Percentiles rank a stretch among this genome's conserved stretches.
phyloP scores from a whole-genome alignment of 208 protist genomes.

The Trypanosoma lewisi region DNA sequence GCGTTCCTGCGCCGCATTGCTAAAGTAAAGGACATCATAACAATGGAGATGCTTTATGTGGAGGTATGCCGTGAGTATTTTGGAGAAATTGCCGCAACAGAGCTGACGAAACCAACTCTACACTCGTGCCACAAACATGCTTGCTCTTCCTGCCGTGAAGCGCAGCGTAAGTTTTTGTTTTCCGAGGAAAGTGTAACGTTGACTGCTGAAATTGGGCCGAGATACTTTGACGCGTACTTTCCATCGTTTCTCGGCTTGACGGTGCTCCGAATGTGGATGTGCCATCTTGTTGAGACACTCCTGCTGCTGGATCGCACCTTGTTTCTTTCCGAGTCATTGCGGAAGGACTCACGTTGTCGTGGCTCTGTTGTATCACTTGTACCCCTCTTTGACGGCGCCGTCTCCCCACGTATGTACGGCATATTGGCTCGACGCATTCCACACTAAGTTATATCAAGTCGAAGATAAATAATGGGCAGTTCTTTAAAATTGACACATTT shows the following conservation, averaged over 20 bases:
- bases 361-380: slow-evolving; percentile 69
- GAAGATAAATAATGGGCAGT: background rate
- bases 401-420: slow-evolving; percentile 85
- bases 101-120: slow-evolving; percentile 27
- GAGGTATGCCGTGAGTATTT: slow-evolving; percentile 57
- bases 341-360: slow-evolving; percentile 19
- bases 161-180: slow-evolving; percentile 39
- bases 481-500: too few species aligned
- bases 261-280: slow-evolving; percentile 90
- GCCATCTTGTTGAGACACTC: slow-evolving; percentile 75
- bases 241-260: slow-evolving; percentile 72
- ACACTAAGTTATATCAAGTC: background rate
- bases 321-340: slow-evolving; percentile 59
- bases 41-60: slow-evolving; percentile 46
- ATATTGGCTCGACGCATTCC: slow-evolving; percentile 59
- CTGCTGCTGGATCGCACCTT: slow-evolving; percentile 77
- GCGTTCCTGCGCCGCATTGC: slow-evolving; percentile 66
- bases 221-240: slow-evolving; percentile 51
- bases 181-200: slow-evolving; percentile 9
- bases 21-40: slow-evolving; percentile 57
- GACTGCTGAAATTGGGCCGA: slow-evolving; percentile 27
- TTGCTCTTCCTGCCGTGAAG: slow-evolving; percentile 42
- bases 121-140: slow-evolving; percentile 41
- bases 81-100: background rate
- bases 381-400: slow-evolving; percentile 79